Conservation (phyloP, 202 grass and related monocot genomes). For the Hordeum pubiflorum region DNA sequence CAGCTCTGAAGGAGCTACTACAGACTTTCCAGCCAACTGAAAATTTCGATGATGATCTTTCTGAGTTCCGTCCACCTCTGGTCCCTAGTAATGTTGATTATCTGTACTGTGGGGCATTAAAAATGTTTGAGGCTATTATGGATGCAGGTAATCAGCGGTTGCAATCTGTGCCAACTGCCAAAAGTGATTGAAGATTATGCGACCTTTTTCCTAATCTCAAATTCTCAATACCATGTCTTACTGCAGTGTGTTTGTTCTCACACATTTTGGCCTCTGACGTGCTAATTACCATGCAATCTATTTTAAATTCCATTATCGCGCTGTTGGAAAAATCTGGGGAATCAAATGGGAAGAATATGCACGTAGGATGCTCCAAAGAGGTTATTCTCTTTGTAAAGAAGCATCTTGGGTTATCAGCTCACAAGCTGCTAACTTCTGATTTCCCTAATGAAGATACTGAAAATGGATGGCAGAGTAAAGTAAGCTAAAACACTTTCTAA, state of each 20-base stretch:
- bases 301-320: constrained; percentile 49
- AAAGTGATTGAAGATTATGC: not conserved
- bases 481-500: constrained; percentile 32
- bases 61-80: constrained; percentile 42
- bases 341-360: constrained; percentile 48
- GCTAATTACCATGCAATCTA: constrained; percentile 74
- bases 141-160: constrained; percentile 47
- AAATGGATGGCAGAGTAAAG: constrained; percentile 62
- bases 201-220: constrained; percentile 20
- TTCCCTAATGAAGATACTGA: constrained; percentile 42
- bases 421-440: constrained; percentile 66
- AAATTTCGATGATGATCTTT: constrained; percentile 54
- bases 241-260: constrained; percentile 59
- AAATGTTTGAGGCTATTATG: constrained; percentile 63
- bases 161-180: not conserved
- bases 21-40: constrained; percentile 61
- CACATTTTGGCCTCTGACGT: constrained; percentile 59
- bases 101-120: constrained; percentile 59
- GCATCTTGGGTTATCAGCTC: constrained; percentile 51
- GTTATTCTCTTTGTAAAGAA: constrained; percentile 64
- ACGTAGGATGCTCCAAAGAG: constrained; percentile 42
- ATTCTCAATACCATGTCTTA: constrained; percentile 22
- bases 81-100: constrained; percentile 52
- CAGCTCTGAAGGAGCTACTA: constrained; percentile 69
- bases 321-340: constrained; percentile 46